Evolutionary conservation across 2,329 filamentous ascomycete genomes (phyloP).

Genomic region (Colletotrichum truncatum): DNA sequence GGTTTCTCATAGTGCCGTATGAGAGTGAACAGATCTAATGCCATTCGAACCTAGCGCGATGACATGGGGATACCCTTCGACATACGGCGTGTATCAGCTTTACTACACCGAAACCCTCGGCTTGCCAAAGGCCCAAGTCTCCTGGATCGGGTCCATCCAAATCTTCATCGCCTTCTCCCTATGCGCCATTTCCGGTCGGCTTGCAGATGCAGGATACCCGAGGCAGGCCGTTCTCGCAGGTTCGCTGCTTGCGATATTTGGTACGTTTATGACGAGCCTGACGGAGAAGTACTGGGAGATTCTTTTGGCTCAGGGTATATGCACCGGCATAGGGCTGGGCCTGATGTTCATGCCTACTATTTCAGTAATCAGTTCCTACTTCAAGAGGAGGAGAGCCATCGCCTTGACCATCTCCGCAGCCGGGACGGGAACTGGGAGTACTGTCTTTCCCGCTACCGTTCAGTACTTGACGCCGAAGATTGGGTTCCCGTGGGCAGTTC

Average conservation of each 20-base stretch:
- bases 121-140: constrained; percentile 46
- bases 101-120: constrained; percentile 46
- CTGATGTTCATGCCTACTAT: constrained; percentile 63
- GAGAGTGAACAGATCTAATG: too few species aligned
- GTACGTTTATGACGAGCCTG: constrained; percentile 55
- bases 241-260: constrained; percentile 52
- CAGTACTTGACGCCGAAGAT: constrained; percentile 65
- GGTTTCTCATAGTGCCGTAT: too few species aligned
- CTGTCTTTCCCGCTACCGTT: constrained; percentile 69
- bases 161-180: constrained; percentile 51
- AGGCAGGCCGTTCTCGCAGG: constrained; percentile 43
- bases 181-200: constrained; percentile 51
- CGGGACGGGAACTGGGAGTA: constrained; percentile 69
- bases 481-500: constrained; percentile 73
- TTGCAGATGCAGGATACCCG: constrained; percentile 52
- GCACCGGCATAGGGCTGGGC: constrained; percentile 63
- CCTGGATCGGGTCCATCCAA: constrained; percentile 60
- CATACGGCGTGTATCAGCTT: constrained; percentile 48
- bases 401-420: constrained; percentile 68
- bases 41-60: too few species aligned
- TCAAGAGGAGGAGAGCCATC: constrained; percentile 64
- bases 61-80: constrained; percentile 1
- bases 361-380: constrained; percentile 68
- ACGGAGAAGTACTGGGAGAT: constrained; percentile 56
- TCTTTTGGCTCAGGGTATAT: constrained; percentile 63